A percentile compares a stretch with the other conserved stretches of the same genome.
phyloP scores from a whole-genome alignment of 2,329 filamentous ascomycete genomes.

The Zelopaecilomyces penicillatus region DNA sequence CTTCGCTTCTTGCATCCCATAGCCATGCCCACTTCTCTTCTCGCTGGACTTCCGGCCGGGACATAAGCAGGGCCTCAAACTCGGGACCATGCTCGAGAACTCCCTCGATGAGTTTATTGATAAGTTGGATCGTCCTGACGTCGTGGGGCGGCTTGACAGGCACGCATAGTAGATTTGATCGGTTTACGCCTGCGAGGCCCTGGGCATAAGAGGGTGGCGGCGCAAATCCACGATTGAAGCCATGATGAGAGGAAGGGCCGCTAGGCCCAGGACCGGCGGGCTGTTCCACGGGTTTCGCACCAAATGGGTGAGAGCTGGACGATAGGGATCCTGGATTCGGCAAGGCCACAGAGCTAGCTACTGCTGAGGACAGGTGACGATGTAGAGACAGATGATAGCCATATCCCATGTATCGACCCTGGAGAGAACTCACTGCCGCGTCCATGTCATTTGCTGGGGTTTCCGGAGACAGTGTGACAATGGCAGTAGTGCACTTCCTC shows the following conservation, averaged over 20 bases:
- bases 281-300: slow-evolving; percentile 58
- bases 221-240: slow-evolving; percentile 57
- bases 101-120: slow-evolving; percentile 79
- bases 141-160: slow-evolving; percentile 69
- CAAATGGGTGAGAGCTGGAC: slow-evolving; percentile 59
- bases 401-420: slow-evolving; percentile 77
- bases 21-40: slow-evolving; percentile 93
- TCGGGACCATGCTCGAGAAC: slow-evolving; percentile 73
- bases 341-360: slow-evolving; percentile 36
- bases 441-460: slow-evolving; percentile 81
- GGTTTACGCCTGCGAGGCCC: slow-evolving; percentile 31
- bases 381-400: slow-evolving; percentile 76
- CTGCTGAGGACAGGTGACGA: slow-evolving; percentile 71
- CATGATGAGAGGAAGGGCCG: slow-evolving; percentile 34
- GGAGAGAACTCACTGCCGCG: slow-evolving; percentile 63
- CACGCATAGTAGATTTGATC: slow-evolving; percentile 51
- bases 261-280: slow-evolving; percentile 18
- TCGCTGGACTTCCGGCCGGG: slow-evolving; percentile 68
- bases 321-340: slow-evolving; percentile 27
- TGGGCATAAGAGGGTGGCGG: slow-evolving; percentile 62
- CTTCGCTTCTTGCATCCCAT: slow-evolving; percentile 73
- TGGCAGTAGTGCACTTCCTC: slow-evolving; percentile 65
- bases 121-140: slow-evolving; percentile 68
- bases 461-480: slow-evolving; percentile 72
- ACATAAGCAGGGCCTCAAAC: slow-evolving; percentile 90